These are phyloP conservation scores for Puccinia horiana DNA, from an alignment of 1,284 basidiomycete species.

Conservation along the genomic window DNA sequence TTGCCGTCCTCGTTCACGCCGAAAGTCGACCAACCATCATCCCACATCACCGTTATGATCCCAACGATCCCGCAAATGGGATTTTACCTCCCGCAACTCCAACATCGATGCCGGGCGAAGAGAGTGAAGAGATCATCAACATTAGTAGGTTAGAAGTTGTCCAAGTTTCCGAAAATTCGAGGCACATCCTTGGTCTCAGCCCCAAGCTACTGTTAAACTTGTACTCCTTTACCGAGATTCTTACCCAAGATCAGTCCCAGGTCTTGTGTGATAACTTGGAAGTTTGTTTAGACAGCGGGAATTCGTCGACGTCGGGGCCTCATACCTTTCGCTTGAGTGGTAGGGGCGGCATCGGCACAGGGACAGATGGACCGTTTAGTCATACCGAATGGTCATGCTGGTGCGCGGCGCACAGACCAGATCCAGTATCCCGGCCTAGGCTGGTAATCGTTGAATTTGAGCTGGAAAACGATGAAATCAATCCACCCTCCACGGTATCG, in stretches of 20 bases:
- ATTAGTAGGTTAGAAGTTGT: constrained; percentile 39
- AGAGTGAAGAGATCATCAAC: neutral
- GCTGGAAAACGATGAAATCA: constrained; percentile 71
- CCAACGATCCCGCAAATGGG: constrained; percentile 8
- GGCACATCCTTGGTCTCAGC: constrained; percentile 71
- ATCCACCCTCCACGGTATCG: constrained; percentile 68
- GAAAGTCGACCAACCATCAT: constrained; percentile 69
- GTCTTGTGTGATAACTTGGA: constrained; percentile 76
- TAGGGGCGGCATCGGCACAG: constrained; percentile 52
- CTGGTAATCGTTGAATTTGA: constrained; percentile 79
- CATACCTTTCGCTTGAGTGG: constrained; percentile 55
- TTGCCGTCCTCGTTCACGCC: constrained; percentile 72
- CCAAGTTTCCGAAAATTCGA: constrained; percentile 64
- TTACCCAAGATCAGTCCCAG: constrained; percentile 72
- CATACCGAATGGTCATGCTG: constrained; percentile 77
- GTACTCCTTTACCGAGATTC: constrained; percentile 73
- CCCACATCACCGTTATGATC: constrained; percentile 71
- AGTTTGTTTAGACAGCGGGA: constrained; percentile 54
- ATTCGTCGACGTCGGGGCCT: constrained; percentile 22
- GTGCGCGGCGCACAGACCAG: constrained; percentile 75
- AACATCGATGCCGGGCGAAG: constrained; percentile 22
- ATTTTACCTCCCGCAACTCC: neutral
- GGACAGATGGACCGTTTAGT: constrained; percentile 60
- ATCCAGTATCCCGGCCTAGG: constrained; percentile 55
- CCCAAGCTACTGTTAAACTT: constrained; percentile 76